phyloP scores from a whole-genome alignment of 225 moss, liverwort and hornwort species.

The Antitrichia curtipendula region DNA sequence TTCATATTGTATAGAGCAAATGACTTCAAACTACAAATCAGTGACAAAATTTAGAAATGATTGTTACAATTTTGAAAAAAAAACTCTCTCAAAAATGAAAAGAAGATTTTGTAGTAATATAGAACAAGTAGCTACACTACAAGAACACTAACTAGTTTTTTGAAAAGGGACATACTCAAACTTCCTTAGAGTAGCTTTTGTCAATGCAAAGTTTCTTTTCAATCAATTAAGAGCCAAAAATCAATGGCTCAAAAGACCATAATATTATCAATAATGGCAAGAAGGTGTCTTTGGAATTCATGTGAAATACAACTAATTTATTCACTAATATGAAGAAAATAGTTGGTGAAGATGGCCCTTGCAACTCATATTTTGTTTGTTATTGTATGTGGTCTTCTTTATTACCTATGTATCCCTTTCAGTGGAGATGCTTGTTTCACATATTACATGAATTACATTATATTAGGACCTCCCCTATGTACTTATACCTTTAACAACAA shows the following conservation, averaged over 20 bases:
- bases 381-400: accelerated
- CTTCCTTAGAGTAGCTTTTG: not conserved
- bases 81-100: not conserved
- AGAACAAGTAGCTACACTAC: not conserved
- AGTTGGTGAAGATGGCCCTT: not conserved
- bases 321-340: not conserved
- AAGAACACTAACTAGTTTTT: not conserved
- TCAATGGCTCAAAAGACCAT: not conserved
- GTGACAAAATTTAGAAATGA: not conserved
- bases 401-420: not conserved
- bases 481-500: no score
- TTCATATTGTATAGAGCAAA: no score
- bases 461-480: no score
- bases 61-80: not conserved
- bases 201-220: not conserved
- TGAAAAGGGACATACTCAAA: not conserved
- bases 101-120: not conserved
- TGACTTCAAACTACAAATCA: not conserved
- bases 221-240: not conserved
- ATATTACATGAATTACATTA: not conserved
- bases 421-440: not conserved
- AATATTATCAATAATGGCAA: not conserved
- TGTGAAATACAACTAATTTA: not conserved
- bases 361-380: not conserved
- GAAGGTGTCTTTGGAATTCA: not conserved